phyloP scores from a whole-genome alignment of 2,329 filamentous ascomycete species.

The Colletotrichum sp. region DNA sequence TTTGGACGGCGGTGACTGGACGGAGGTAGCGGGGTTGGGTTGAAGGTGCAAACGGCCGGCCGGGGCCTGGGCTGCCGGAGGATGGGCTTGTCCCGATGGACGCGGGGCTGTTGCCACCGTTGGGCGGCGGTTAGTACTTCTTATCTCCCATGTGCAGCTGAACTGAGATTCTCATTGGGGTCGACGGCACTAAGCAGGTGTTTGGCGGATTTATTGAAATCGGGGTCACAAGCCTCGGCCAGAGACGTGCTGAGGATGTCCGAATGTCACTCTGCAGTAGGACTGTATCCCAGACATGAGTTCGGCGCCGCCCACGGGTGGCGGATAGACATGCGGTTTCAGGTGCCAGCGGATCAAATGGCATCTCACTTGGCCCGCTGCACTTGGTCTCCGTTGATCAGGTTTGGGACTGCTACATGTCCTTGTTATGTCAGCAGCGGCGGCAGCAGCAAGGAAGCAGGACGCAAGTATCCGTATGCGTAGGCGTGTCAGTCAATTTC shows the following conservation, averaged over 20 bases:
- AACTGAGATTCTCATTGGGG: not conserved
- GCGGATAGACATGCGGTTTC: conserved; percentile 6
- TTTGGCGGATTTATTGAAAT: not conserved
- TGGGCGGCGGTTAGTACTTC: not conserved
- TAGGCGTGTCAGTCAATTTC: not conserved
- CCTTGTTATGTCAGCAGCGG: not conserved
- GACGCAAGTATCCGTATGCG: not conserved
- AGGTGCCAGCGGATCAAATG: not conserved
- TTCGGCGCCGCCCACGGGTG: not conserved
- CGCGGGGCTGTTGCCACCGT: not conserved
- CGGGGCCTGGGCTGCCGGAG: not conserved
- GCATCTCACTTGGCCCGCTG: not conserved
- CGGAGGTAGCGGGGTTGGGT: not conserved
- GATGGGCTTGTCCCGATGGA: not conserved
- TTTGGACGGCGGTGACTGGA: not conserved
- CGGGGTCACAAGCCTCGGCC: not conserved
- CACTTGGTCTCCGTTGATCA: not conserved
- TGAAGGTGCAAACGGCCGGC: not conserved
- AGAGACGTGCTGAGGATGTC: not conserved
- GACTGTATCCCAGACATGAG: not conserved
- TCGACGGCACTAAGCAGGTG: not conserved
- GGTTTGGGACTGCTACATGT: not conserved
- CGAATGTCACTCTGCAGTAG: not conserved
- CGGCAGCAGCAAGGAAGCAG: not conserved
- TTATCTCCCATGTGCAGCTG: not conserved